Conservation (phyloP, 1,284 basidiomycete genomes). For the Termitomyces sp. region DNA sequence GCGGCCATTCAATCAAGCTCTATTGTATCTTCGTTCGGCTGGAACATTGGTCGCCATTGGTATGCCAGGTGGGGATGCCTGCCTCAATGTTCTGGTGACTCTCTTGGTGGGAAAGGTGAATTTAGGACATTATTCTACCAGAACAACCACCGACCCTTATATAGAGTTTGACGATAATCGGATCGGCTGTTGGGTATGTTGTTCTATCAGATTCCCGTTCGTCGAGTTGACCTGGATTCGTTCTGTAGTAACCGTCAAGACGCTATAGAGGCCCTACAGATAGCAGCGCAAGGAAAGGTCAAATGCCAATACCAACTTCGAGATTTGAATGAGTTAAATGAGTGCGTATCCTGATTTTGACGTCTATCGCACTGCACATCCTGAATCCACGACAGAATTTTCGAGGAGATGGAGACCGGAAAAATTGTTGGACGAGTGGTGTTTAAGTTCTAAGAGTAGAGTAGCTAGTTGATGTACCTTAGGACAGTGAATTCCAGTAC, state of each 20-base stretch:
- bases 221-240: background rate
- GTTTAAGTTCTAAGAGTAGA: constrained; percentile 2
- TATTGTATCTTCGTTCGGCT: constrained; percentile 52
- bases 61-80: constrained; percentile 38
- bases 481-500: too few species aligned
- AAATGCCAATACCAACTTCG: constrained; percentile 46
- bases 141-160: background rate
- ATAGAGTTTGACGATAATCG: constrained; percentile 51
- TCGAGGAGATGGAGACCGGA: constrained; percentile 18
- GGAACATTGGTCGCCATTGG: constrained; percentile 65
- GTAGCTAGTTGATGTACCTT: background rate
- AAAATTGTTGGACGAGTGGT: constrained; percentile 17
- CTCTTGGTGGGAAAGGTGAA: constrained; percentile 54
- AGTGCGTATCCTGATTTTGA: constrained; percentile 26
- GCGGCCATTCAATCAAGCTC: constrained; percentile 59
- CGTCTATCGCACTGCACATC: background rate
- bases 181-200: constrained; percentile 53
- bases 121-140: background rate
- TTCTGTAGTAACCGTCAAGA: constrained; percentile 52
- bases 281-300: constrained; percentile 63
- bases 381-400: constrained; percentile 11
- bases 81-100: constrained; percentile 46
- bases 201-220: background rate
- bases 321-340: constrained; percentile 45
- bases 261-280: constrained; percentile 56